phyloP scores from a whole-genome alignment of 257 asterid genomes.

The Solanum virginianum region DNA sequence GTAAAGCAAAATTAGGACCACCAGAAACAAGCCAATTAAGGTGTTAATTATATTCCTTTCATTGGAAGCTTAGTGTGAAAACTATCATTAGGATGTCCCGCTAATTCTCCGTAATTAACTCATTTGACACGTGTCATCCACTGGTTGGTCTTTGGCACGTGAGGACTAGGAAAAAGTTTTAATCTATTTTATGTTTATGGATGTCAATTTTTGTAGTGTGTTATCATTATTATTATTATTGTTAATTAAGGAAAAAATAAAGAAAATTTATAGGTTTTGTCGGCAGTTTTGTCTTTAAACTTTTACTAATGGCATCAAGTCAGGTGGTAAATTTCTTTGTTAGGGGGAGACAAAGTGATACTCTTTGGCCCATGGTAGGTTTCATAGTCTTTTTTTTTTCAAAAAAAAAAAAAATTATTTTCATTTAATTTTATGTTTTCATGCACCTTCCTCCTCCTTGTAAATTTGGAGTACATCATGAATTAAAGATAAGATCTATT shows the following conservation, averaged over 20 bases:
- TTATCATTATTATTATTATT: not conserved
- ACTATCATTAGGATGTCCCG: not conserved
- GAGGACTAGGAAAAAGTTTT: conserved; percentile 22
- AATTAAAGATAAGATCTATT: no score
- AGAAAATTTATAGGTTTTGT: conserved; percentile 6
- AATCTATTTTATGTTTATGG: conserved; percentile 6
- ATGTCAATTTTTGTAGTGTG: conserved; percentile 13
- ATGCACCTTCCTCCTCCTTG: no score
- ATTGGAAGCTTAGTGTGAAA: conserved; percentile 2
- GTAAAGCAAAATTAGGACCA: not conserved
- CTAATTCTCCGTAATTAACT: conserved; percentile 23
- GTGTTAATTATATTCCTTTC: conserved; percentile 3
- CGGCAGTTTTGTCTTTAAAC: conserved; percentile 16
- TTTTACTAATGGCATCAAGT: conserved; percentile 33
- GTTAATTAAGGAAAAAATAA: not conserved
- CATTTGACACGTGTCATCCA: conserved; percentile 8
- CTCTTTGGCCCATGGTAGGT: conserved; percentile 1
- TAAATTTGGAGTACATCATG: no score
- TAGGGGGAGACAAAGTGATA: conserved; percentile 11
- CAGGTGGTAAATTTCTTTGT: conserved; percentile 28
- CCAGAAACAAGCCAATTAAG: not conserved
- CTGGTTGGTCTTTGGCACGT: conserved; percentile 35
- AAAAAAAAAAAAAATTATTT: not conserved
- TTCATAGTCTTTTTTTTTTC: not conserved
- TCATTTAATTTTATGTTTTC: not conserved